These are phyloP conservation scores for Ustilago loliicola DNA, from an alignment of 1,284 basidiomycete genomes.

Conservation along the genomic window DNA sequence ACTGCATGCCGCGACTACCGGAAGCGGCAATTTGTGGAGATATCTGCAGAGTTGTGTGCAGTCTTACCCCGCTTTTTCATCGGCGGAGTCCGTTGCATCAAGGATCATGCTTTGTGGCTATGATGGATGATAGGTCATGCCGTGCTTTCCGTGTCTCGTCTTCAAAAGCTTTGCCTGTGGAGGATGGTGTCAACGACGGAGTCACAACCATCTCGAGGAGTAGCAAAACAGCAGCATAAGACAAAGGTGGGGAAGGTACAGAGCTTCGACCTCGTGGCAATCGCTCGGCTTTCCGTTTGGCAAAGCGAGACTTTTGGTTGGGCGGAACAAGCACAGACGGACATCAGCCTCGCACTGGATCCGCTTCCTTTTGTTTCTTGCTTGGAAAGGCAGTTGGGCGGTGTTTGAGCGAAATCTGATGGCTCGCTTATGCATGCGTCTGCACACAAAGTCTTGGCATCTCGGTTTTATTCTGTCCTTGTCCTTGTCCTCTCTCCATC, in stretches of 20 bases:
- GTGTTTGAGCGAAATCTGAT: not conserved
- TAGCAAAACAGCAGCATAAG: not conserved
- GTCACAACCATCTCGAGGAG: not conserved
- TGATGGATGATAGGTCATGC: not conserved
- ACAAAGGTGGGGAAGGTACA: not conserved
- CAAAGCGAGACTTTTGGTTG: conserved; percentile 1
- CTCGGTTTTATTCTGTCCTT: not conserved
- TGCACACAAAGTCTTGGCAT: conserved; percentile 9
- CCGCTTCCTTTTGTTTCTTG: not conserved
- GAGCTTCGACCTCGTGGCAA: conserved; percentile 5
- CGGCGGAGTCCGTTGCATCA: not conserved
- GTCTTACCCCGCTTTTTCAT: not conserved
- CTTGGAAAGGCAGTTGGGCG: not conserved
- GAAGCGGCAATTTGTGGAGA: not conserved
- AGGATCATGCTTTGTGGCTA: not conserved
- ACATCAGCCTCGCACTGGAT: conserved; percentile 3
- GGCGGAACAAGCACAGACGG: not conserved
- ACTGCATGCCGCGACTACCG: not conserved
- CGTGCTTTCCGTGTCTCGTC: not conserved
- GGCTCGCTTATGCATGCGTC: not conserved
- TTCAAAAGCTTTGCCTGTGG: not conserved
- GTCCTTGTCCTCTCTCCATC: not conserved
- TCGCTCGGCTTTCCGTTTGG: not conserved
- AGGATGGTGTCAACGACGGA: not conserved
- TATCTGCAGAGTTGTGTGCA: not conserved